A percentile compares a stretch with the other conserved stretches of the same genome.
Evolutionary conservation across 2,329 filamentous ascomycete species (phyloP).

Genomic region (Neonectria hederae): DNA sequence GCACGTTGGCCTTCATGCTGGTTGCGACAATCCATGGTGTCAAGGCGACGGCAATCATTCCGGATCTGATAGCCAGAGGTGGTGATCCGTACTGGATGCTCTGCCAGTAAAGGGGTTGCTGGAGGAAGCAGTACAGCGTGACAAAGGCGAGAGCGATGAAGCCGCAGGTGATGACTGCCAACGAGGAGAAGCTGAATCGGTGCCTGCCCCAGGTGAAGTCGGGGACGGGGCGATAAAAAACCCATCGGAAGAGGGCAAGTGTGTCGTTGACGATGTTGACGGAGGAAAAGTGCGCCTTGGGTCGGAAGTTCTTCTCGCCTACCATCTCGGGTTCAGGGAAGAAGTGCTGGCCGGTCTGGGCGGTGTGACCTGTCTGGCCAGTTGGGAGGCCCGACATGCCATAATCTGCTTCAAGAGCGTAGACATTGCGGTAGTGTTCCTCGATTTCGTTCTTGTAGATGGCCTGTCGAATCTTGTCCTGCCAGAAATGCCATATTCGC

Average conservation of each 20-base stretch:
- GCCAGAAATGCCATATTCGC: slow-evolving; percentile 88
- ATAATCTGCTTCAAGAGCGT: slow-evolving; percentile 61
- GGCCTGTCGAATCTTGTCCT: slow-evolving; percentile 90
- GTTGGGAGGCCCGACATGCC: slow-evolving; percentile 58
- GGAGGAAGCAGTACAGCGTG: slow-evolving; percentile 83
- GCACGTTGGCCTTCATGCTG: slow-evolving; percentile 89
- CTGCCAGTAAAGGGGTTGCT: slow-evolving; percentile 88
- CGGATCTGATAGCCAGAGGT: slow-evolving; percentile 84
- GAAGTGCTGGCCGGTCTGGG: slow-evolving; percentile 71
- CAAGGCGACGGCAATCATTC: slow-evolving; percentile 92
- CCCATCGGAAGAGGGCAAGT: slow-evolving; percentile 84
- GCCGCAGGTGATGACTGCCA: slow-evolving; percentile 76
- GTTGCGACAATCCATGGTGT: slow-evolving; percentile 92
- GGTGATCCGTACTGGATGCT: slow-evolving; percentile 90
- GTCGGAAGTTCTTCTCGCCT: slow-evolving; percentile 66
- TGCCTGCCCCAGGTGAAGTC: slow-evolving; percentile 74
- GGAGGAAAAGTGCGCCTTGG: slow-evolving; percentile 78
- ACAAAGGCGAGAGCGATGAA: slow-evolving; percentile 76
- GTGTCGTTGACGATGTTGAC: slow-evolving; percentile 79
- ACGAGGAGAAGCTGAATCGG: slow-evolving; percentile 81
- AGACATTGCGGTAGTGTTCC: slow-evolving; percentile 66
- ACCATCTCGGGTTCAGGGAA: slow-evolving; percentile 71
- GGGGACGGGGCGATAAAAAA: slow-evolving; percentile 89
- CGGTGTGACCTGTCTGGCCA: slow-evolving; percentile 61
- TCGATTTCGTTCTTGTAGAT: slow-evolving; percentile 85